Percentiles rank a stretch among this genome's conserved stretches.
These are phyloP conservation scores for Candida sithepensis DNA, from an alignment of 805 yeast genomes.

Conservation along the genomic window DNA sequence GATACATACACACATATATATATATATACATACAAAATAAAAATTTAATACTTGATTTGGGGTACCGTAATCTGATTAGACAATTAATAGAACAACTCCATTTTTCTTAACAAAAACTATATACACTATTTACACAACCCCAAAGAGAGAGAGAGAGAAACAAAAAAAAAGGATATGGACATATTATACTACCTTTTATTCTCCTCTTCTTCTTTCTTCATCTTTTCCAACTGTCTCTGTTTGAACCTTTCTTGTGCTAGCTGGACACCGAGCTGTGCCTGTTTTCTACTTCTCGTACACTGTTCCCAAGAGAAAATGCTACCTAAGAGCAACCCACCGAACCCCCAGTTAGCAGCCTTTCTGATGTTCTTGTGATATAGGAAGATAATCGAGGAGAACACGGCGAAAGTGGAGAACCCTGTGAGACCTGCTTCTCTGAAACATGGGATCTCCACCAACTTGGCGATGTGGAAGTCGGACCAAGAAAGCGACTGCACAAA, in stretches of 20 bases:
- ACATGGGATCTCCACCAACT: conserved; percentile 63
- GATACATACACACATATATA: too few relatives aligned
- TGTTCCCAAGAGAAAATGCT: conserved; percentile 90
- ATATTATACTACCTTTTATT: neutral
- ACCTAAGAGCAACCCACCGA: conserved; percentile 76
- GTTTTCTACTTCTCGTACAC: conserved; percentile 69
- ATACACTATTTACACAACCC: conserved; percentile 6
- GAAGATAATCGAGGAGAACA: conserved; percentile 63
- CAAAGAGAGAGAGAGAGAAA: too few relatives aligned
- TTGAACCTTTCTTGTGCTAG: conserved; percentile 53
- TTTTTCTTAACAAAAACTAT: neutral
- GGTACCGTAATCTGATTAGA: too few relatives aligned
- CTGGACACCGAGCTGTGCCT: conserved; percentile 62
- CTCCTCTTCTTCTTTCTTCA: conserved; percentile 22
- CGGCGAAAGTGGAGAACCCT: conserved; percentile 71
- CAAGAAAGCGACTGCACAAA: conserved; percentile 33
- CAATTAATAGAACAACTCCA: too few relatives aligned
- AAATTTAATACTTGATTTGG: too few relatives aligned
- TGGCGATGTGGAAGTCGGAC: conserved; percentile 50
- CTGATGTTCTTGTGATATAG: conserved; percentile 59
- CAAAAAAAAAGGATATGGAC: too few relatives aligned
- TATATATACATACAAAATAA: too few relatives aligned
- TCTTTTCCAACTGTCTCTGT: conserved; percentile 31
- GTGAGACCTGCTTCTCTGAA: conserved; percentile 76
- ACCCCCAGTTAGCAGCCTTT: conserved; percentile 75